Conservation (phyloP, 208 protist genomes). For the Naegleria lovaniensis region DNA sequence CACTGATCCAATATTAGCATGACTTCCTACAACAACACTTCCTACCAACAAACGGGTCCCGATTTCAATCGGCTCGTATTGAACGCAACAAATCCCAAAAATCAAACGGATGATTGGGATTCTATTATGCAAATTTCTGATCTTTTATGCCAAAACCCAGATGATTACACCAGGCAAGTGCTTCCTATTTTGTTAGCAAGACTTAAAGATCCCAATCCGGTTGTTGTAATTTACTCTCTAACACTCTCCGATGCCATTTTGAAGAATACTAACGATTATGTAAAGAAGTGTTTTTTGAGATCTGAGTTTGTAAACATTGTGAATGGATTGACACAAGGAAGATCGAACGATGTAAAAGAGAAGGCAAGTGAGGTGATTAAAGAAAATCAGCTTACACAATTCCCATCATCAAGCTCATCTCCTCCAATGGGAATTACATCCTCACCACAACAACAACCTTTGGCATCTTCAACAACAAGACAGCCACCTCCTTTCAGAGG, state of each 20-base stretch:
- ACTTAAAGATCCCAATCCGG: not conserved
- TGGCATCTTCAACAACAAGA: not conserved
- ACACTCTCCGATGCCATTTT: not conserved
- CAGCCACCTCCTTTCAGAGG: not conserved
- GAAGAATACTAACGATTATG: not conserved
- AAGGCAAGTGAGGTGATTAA: not conserved
- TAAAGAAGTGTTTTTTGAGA: not conserved
- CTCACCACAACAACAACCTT: not conserved
- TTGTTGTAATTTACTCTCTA: not conserved
- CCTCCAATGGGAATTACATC: not conserved
- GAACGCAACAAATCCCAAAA: not conserved
- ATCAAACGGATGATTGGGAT: slow-evolving; percentile 10
- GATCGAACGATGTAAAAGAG: not conserved
- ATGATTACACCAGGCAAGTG: not conserved
- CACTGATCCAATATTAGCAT: too few relatives aligned
- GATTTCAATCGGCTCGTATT: not conserved
- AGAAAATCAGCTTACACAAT: not conserved
- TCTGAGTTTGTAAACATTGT: not conserved
- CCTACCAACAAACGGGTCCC: not conserved
- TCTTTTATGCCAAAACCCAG: slow-evolving; percentile 10
- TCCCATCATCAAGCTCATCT: not conserved
- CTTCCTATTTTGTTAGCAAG: not conserved
- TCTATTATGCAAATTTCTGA: slow-evolving; percentile 13
- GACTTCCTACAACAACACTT: too few relatives aligned
- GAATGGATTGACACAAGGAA: not conserved